Conservation (phyloP, 225 moss, liverwort and hornwort species). For the Neckera pumila region DNA sequence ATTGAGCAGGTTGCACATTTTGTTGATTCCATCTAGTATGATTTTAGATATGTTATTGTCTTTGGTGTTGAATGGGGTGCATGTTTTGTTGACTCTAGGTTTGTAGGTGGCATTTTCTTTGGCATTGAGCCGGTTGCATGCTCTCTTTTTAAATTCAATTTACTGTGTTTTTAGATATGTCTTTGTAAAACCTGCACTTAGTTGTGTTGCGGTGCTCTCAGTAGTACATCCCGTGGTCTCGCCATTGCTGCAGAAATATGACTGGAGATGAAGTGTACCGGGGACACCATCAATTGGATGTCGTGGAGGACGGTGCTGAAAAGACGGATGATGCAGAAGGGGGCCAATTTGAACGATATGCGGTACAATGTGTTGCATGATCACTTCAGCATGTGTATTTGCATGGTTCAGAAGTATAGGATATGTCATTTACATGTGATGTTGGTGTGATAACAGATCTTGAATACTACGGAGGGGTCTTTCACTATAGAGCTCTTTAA, state of each 20-base stretch:
- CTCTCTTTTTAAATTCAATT: not conserved
- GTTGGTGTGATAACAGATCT: slow-evolving; percentile 12
- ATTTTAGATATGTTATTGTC: not conserved
- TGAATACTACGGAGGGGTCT: slow-evolving; percentile 70
- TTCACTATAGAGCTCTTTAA: slow-evolving; percentile 57
- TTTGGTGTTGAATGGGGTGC: not conserved
- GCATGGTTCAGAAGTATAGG: not conserved
- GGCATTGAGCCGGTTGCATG: not conserved
- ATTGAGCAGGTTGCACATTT: not conserved
- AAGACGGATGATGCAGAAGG: not conserved
- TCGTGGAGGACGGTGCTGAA: not conserved
- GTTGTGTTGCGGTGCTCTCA: not conserved
- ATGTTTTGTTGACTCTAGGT: not conserved
- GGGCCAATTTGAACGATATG: slow-evolving; percentile 9
- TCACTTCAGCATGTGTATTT: not conserved
- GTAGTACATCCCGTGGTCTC: not conserved
- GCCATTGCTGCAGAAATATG: slow-evolving; percentile 9
- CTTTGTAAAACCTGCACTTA: not conserved
- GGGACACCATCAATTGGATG: slow-evolving; percentile 9
- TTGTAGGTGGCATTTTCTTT: not conserved
- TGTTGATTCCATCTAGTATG: not conserved
- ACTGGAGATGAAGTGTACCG: slow-evolving; percentile 16
- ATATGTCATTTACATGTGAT: not conserved
- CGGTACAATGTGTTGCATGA: slow-evolving; percentile 6
- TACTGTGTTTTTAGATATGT: not conserved